Base-by-base conservation (phyloP, 352 stramenopile genomes). In the Globisporangium barbulae region DNA sequence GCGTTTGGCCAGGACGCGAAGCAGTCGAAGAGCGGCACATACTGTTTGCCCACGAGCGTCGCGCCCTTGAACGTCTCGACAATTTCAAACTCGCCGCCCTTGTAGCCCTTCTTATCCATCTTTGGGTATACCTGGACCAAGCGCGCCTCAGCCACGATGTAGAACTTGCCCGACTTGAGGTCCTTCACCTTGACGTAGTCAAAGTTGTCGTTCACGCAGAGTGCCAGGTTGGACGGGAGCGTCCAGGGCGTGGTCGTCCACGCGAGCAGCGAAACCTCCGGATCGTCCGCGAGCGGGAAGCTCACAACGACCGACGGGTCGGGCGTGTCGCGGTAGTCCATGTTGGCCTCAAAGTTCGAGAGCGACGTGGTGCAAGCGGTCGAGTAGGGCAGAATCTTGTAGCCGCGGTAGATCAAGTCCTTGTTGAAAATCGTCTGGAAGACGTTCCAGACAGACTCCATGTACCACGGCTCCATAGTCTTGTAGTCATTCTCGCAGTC, bases 201-300 rank as follows among this genome's bases (percentile, higher is more conserved):
- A 37, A 99, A 92, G 3, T 87, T 69, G 9, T 94, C 88, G 74
- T 99, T 98, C 19, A 99, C 97, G 64, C 97, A 99, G 2, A 99
- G 70, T 35, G 97, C 97, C 71, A 99, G 77, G 86, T 99, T 99
- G 68, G 89, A 98, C 10, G 98, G 98, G 30, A 99, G 76, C 9
- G 98, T 99, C 98, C 98, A 99, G 0, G 98, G 98, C n/a, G 98
- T 99, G 13, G 97, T 99, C 21, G 98, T 99, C 98, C 98, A 99
- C 2, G 96, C 97, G 30, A 99, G 78, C 9, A 99, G 67, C 55
- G 91, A 84, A n/a, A 89, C 87, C 3, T 90, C 71, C 0, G 78
- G 74, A 28, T 99, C 93, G 31, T 93, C 89, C 2, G 89, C 73
- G 12, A 99, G 64, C 19, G 96, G 96, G 76, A 99, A 99, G 58